Evolutionary conservation across 106 monocot genomes (phyloP).

Genomic region (Phalaenopsis aphrodite): DNA sequence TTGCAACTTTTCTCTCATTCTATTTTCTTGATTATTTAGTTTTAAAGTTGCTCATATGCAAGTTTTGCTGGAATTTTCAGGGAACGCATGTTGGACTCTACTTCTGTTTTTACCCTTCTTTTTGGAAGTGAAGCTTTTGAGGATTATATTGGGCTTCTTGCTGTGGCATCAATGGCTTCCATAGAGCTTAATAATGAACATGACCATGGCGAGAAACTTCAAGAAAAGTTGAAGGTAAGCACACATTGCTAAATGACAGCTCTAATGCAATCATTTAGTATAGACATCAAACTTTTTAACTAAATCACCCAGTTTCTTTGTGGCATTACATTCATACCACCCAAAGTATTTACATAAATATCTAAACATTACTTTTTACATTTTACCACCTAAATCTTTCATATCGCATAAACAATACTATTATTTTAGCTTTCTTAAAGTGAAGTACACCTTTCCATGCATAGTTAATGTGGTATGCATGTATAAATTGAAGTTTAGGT

Average conservation of each 20-base stretch:
- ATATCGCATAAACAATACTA: too few relatives aligned
- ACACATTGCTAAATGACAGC: neutral
- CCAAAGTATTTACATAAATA: too few relatives aligned
- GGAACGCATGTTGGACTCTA: conserved; percentile 66
- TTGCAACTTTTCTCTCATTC: neutral
- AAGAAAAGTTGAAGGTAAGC: conserved; percentile 58
- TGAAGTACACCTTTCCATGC: too few relatives aligned
- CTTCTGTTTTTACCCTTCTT: conserved; percentile 69
- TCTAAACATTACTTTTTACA: too few relatives aligned
- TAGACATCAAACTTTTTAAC: neutral
- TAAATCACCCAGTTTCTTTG: neutral
- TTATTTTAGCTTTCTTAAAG: too few relatives aligned
- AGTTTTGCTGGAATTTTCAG: conserved; percentile 19
- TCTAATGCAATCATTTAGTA: neutral
- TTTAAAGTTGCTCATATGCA: neutral
- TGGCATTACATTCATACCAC: too few relatives aligned
- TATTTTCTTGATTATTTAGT: neutral
- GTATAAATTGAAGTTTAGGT: too few relatives aligned
- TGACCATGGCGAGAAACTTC: conserved; percentile 54
- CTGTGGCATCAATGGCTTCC: conserved; percentile 67
- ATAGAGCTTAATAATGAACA: conserved; percentile 35
- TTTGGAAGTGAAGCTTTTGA: conserved; percentile 91
- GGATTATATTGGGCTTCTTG: conserved; percentile 75
- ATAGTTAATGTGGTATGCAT: too few relatives aligned
- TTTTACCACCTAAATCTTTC: too few relatives aligned